Evolutionary conservation across 805 yeast genomes (phyloP).

Genomic region (Teunomyces cretensis): DNA sequence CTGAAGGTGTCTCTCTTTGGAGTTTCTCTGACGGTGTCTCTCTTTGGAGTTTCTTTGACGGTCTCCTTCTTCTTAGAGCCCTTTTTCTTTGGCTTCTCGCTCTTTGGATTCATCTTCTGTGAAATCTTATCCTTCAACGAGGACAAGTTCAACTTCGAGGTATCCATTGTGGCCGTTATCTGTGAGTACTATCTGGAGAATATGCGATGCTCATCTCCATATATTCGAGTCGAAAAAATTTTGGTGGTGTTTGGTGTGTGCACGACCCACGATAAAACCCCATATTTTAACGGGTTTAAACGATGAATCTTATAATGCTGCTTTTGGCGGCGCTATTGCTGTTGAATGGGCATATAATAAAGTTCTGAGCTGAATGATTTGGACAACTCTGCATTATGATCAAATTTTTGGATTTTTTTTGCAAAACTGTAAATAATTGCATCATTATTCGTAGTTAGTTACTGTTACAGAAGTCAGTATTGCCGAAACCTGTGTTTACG

Average conservation of each 20-base stretch:
- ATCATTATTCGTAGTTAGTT: not conserved
- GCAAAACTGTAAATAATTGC: not conserved
- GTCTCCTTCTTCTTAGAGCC: conserved; percentile 8
- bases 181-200: not conserved
- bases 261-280: not conserved
- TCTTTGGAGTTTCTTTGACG: conserved; percentile 1
- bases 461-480: too few species aligned
- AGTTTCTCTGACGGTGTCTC: conserved; percentile 2
- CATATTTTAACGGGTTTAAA: not conserved
- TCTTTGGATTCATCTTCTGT: conserved; percentile 12
- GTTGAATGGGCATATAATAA: too few species aligned
- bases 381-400: not conserved
- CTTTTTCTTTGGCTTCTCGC: conserved; percentile 8
- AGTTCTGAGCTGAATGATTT: too few species aligned
- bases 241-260: not conserved
- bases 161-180: conserved; percentile 35
- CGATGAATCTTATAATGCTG: too few species aligned
- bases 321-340: too few species aligned
- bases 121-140: conserved; percentile 63
- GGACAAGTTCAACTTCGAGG: conserved; percentile 46
- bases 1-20: conserved; percentile 35
- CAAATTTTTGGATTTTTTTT: not conserved
- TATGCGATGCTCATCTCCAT: conserved; percentile 6
- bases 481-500: too few species aligned
- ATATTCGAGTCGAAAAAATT: not conserved